Base-by-base conservation (phyloP, 2,329 filamentous ascomycete genomes). In the Trichoderma sp. region DNA sequence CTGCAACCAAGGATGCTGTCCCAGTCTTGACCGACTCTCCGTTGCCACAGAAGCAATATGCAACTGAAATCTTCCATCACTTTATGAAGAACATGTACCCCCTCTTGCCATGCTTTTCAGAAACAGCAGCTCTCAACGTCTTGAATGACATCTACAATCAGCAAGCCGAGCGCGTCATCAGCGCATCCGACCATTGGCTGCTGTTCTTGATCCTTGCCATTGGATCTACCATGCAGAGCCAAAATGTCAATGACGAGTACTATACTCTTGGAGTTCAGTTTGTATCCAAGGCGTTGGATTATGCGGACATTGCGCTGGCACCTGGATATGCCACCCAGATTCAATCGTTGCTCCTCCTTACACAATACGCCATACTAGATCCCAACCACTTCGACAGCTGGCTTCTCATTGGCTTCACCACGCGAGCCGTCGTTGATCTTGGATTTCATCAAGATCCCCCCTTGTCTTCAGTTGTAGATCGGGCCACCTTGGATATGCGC, bases 381-480 rank as follows among this genome's bases (percentile, higher is more conserved):
- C 94, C 95, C 2, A 88, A 90, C 52, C 93, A 96, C 76, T 97
- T 97, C 75, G 94, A 97, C 75, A 93, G 91, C 74, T 98, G 96
- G 94, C 94, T 96, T 72, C 81, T 97, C 71, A 92, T 97, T 68
- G 96, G 95, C 7, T 94, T 96, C 77, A 94, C 95, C 7, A 92
- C 92, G 51, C 89, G 95, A 69, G 92, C 94, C 6, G 89, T 95
- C 76, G 87, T 97, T 26, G 96, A 99, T 80, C 82, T 97, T 34
- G 96, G 96, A 8, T 89, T 96, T 69, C 96, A 98, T 78, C 95
- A 97, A 80, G 95, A 98, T 73, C 93, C 94, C 3, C 90, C 92
- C 0, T 85, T 87, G 68, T 89, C 91, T 71, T 86, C 91, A 18
- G 81, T 88, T 32, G 85, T 90, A 13, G 89, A 93, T 68, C 90